Evolutionary conservation across 2,329 filamentous ascomycete genomes (phyloP), one percentile per base, ranked within the genome.

Genomic region (Alternaria longipes): DNA sequence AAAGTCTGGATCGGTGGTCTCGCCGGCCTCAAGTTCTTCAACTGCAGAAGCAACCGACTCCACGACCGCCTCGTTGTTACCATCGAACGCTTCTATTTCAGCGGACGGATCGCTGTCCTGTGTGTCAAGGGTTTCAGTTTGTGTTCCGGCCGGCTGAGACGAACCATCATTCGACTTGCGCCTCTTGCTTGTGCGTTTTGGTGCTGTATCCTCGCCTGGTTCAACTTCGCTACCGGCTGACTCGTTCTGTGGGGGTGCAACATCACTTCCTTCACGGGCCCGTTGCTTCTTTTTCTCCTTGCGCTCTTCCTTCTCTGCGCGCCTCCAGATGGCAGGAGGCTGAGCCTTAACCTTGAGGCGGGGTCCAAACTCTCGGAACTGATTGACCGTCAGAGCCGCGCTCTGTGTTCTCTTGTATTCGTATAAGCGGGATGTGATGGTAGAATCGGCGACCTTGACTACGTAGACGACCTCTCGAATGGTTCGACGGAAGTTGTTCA

Each of bases 381-480:
- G 90, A 63, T 94, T 90, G 20, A 99, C 91, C 0, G 93, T 95
- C 79, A 98, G 86, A 52, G 88, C 87, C 66, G 93, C 93, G 62
- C 91, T 93, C 64, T 92, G 91, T 0, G 94, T 97, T 32, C 90
- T 86, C 65, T 92, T 93, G 80, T 98, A 99, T 75, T 99, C 95
- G 67, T 94, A 90, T 9, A 99, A 83, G 63, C 95, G 93, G 76
- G 94, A 92, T 73, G 93, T 91, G 62, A 99, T 93, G 8, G 95
- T 99, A 63, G 93, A 87, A 67, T 96, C 96, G 42, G 94, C 96
- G 52, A 98, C 94, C 76, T 97, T 98, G 76, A 97, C 94, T 38
- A 97, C 92, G 76, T 97, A 98, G n/a, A 98, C 94, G 8, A 99
- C 91, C 79, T 99, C 95, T 30, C 93, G 88, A 12, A 97, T 89